Evolutionary conservation across 2,329 filamentous ascomycete genomes (phyloP).

Genomic region (Sarocladium oryzae): DNA sequence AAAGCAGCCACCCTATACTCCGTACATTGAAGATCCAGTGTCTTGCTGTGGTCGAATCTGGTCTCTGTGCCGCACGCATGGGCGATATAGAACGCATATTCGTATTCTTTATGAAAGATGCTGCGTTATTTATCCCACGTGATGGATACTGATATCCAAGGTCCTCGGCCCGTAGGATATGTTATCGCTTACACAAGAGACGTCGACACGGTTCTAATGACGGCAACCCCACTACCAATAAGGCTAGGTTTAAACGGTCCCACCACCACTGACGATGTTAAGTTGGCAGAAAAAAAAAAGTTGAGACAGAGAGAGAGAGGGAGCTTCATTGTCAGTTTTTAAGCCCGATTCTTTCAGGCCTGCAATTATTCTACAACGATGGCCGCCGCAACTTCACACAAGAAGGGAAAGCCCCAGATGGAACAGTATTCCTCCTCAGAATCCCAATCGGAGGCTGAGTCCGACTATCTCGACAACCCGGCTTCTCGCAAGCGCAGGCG

Average conservation of each 20-base stretch:
- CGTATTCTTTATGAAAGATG: too few species aligned
- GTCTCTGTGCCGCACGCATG: too few species aligned
- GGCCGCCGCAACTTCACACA: background rate
- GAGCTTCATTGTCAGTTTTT: background rate
- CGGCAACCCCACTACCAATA: background rate
- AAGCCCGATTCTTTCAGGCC: background rate
- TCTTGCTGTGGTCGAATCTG: too few species aligned
- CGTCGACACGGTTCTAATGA: too few species aligned
- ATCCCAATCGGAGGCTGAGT: slow-evolving; percentile 28
- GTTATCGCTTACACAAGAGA: background rate
- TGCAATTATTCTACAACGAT: background rate
- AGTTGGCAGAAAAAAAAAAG: slow-evolving; percentile 6
- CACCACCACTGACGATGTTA: background rate
- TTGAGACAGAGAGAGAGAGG: too few species aligned
- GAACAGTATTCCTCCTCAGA: slow-evolving; percentile 3
- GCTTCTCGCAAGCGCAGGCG: slow-evolving; percentile 40
- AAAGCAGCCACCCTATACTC: too few species aligned
- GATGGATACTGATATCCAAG: too few species aligned
- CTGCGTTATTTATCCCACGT: too few species aligned
- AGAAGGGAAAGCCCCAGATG: background rate
- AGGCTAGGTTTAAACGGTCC: background rate
- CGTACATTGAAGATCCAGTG: too few species aligned
- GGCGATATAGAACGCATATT: too few species aligned
- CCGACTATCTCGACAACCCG: slow-evolving; percentile 42
- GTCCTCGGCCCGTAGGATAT: too few species aligned